Evolutionary conservation across 108 stramenopile species (phyloP).

Genomic region (Cyclotella cryptica): DNA sequence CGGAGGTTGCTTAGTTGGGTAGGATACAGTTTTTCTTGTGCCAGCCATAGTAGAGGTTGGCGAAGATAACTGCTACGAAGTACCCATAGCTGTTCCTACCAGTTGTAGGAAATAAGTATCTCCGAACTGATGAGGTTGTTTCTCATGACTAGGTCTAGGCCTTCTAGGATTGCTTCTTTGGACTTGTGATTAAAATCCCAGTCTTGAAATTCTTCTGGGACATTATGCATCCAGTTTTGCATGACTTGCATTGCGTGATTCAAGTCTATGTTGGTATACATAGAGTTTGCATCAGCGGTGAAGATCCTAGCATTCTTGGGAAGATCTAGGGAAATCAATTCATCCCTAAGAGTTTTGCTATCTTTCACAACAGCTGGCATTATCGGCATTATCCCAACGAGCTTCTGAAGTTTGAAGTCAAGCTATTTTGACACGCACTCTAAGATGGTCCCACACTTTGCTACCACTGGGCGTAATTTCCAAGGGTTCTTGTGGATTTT

Average conservation of each 20-base stretch:
- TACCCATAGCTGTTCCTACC: constrained; percentile 37
- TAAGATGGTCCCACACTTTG: constrained; percentile 18
- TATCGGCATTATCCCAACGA: background rate
- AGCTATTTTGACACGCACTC: background rate
- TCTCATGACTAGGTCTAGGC: constrained; percentile 35
- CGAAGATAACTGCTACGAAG: constrained; percentile 22
- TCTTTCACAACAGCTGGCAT: constrained; percentile 11
- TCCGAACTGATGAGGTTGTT: constrained; percentile 42
- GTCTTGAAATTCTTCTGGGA: constrained; percentile 13
- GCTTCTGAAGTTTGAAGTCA: constrained; percentile 10
- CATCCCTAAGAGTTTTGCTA: background rate
- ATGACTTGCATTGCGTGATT: constrained; percentile 40
- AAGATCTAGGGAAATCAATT: constrained; percentile 1
- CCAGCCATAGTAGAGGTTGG: constrained; percentile 20
- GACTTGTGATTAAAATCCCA: too few relatives aligned
- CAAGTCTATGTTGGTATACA: too few relatives aligned
- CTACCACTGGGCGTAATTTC: constrained; percentile 23
- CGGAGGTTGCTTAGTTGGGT: too few relatives aligned
- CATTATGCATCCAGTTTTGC: constrained; percentile 4
- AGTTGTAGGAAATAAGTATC: constrained; percentile 15
- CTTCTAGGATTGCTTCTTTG: constrained; percentile 29
- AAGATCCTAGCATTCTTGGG: constrained; percentile 37
- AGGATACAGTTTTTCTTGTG: background rate
- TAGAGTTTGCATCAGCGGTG: constrained; percentile 46
- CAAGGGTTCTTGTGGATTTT: constrained; percentile 26